A percentile compares a stretch with the other conserved stretches of the same genome.
phyloP scores from a whole-genome alignment of 2,329 filamentous ascomycete species.

The Aureobasidium lini region DNA sequence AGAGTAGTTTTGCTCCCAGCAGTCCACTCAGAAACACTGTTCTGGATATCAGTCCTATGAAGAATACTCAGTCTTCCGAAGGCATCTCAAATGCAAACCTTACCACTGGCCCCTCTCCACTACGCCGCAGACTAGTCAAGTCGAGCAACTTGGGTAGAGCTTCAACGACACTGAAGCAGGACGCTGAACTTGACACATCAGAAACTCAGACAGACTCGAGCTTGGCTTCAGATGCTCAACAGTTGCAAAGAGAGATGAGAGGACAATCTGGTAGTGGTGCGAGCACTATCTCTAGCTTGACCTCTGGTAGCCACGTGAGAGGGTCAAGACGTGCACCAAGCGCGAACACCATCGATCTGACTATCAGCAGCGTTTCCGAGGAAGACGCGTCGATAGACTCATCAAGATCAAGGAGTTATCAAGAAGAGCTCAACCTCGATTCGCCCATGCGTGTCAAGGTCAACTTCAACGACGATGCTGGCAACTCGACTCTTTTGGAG shows the following conservation, averaged over 20 bases:
- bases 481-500: slow-evolving; percentile 14
- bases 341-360: background rate
- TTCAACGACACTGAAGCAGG: background rate
- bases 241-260: slow-evolving; percentile 22
- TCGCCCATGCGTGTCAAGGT: slow-evolving; percentile 29
- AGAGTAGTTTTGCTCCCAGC: slow-evolving; percentile 10
- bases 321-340: background rate
- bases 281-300: background rate
- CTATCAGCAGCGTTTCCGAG: slow-evolving; percentile 4
- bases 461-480: slow-evolving; percentile 28
- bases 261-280: background rate
- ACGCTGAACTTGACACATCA: background rate
- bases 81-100: background rate
- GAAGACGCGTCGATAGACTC: slow-evolving; percentile 4
- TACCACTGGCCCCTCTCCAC: slow-evolving; percentile 18
- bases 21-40: slow-evolving; percentile 15
- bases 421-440: slow-evolving; percentile 29
- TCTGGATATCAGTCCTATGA: slow-evolving; percentile 20
- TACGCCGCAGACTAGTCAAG: slow-evolving; percentile 21
- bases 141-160: slow-evolving; percentile 19
- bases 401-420: slow-evolving; percentile 23
- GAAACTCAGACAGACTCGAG: slow-evolving; percentile 15
- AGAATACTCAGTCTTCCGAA: background rate
- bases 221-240: slow-evolving; percentile 25
- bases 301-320: background rate